Conservation (phyloP, 441 rosid genomes). For the Populus hybrid region DNA sequence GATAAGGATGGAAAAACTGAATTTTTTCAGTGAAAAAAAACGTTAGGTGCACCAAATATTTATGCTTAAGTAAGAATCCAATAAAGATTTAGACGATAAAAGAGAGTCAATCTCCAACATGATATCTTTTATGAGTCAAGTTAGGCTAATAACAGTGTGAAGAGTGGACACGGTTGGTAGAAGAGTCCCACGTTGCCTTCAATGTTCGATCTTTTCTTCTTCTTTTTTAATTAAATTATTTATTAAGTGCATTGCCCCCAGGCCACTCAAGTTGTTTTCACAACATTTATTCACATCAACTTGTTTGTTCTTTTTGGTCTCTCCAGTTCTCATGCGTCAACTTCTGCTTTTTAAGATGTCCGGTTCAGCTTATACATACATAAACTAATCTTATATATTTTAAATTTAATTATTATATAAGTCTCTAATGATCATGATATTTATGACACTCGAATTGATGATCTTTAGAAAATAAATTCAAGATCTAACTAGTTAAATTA, state of each 20-base stretch:
- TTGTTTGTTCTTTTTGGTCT: neutral
- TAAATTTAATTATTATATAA: too few relatives aligned
- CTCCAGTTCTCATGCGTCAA: too few relatives aligned
- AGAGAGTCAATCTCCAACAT: neutral
- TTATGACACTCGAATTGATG: too few relatives aligned
- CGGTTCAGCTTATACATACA: too few relatives aligned
- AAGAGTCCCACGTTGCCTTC: neutral
- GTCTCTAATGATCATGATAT: too few relatives aligned
- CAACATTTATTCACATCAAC: neutral
- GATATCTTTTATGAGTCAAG: neutral
- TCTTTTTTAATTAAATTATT: too few relatives aligned
- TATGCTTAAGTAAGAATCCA: neutral
- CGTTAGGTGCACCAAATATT: neutral
- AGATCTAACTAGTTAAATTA: too few relatives aligned
- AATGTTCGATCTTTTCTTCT: neutral
- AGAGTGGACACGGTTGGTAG: neutral
- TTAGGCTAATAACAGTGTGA: neutral
- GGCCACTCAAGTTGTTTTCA: neutral
- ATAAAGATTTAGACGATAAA: neutral
- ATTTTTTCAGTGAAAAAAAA: too few relatives aligned
- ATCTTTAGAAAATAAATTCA: too few relatives aligned
- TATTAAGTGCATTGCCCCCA: neutral
- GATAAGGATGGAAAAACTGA: too few relatives aligned
- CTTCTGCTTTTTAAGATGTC: too few relatives aligned
- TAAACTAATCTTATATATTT: too few relatives aligned